These are phyloP conservation scores for Isochrysis galbana DNA, from an alignment of 78 protist species.

Conservation along the genomic window DNA sequence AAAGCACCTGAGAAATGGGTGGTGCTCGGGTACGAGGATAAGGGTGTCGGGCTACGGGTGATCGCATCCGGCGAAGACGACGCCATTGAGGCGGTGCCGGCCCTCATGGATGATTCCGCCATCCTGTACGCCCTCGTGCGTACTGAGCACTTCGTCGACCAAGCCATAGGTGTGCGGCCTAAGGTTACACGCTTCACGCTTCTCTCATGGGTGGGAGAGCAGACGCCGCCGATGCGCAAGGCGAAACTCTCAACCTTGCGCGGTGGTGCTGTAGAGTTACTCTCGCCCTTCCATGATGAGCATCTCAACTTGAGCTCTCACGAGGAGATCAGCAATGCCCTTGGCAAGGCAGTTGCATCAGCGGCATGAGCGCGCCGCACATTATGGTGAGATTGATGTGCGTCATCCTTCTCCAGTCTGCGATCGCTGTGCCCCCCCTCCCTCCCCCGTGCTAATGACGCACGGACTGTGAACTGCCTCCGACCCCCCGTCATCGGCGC, in stretches of 20 bases:
- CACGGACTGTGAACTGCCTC: too few species aligned
- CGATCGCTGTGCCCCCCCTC: too few species aligned
- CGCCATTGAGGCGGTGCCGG: not conserved
- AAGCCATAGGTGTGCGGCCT: not conserved
- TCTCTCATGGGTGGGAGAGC: not conserved
- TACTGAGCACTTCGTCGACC: not conserved
- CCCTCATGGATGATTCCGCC: not conserved
- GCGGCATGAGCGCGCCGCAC: too few species aligned
- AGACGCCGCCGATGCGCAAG: not conserved
- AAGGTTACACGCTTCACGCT: not conserved
- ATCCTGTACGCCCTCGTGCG: not conserved
- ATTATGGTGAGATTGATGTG: too few species aligned
- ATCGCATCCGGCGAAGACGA: not conserved
- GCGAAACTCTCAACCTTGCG: not conserved
- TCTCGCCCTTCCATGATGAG: not conserved
- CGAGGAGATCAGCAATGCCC: not conserved
- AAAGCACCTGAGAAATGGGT: not conserved
- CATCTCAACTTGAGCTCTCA: not conserved
- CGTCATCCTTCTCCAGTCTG: too few species aligned
- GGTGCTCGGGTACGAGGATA: not conserved
- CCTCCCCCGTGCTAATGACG: too few species aligned
- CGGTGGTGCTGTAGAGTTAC: not conserved
- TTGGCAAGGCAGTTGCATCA: not conserved
- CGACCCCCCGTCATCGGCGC: too few species aligned
- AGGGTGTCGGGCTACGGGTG: not conserved